Percentiles rank a stretch among this genome's conserved stretches.
Conservation (phyloP, 2,329 filamentous ascomycete genomes). For the Xylaria sp. region DNA sequence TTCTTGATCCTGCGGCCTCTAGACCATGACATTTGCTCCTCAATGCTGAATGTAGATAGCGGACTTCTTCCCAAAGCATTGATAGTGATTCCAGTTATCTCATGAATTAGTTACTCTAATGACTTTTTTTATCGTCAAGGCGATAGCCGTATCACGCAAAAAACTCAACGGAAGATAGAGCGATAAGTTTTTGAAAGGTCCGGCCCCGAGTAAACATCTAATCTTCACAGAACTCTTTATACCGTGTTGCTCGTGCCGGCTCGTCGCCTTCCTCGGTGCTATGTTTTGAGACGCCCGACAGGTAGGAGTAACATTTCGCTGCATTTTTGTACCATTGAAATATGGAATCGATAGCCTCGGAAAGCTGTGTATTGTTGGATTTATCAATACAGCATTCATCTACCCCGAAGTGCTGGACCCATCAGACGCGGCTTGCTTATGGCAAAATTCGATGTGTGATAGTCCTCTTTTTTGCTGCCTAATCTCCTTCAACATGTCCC, state of each 20-base stretch:
- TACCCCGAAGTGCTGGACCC: not conserved
- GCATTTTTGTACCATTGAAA: slow-evolving; percentile 12
- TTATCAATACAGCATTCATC: slow-evolving; percentile 10
- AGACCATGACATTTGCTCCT: slow-evolving; percentile 12
- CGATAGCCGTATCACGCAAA: not conserved
- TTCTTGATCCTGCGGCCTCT: slow-evolving; percentile 16
- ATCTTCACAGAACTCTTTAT: not conserved
- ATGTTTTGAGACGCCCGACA: slow-evolving; percentile 6
- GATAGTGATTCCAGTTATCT: not conserved
- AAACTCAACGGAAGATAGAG: slow-evolving; percentile 8
- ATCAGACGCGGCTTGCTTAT: not conserved
- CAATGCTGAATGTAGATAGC: not conserved
- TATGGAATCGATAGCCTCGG: slow-evolving; percentile 2
- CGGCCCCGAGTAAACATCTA: slow-evolving; percentile 1
- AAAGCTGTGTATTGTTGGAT: not conserved
- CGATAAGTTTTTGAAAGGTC: slow-evolving; percentile 16
- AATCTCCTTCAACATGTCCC: not conserved
- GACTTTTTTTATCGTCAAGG: slow-evolving; percentile 8
- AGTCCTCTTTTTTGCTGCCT: slow-evolving; percentile 1
- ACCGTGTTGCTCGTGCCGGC: not conserved
- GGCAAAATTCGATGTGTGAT: slow-evolving; percentile 12
- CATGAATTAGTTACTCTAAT: not conserved
- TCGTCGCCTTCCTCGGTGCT: not conserved
- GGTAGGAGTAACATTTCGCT: slow-evolving; percentile 12
- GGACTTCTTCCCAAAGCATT: not conserved